Evolutionary conservation across 2,329 filamentous ascomycete genomes (phyloP).

Genomic region (Sporothrix brasiliensis): DNA sequence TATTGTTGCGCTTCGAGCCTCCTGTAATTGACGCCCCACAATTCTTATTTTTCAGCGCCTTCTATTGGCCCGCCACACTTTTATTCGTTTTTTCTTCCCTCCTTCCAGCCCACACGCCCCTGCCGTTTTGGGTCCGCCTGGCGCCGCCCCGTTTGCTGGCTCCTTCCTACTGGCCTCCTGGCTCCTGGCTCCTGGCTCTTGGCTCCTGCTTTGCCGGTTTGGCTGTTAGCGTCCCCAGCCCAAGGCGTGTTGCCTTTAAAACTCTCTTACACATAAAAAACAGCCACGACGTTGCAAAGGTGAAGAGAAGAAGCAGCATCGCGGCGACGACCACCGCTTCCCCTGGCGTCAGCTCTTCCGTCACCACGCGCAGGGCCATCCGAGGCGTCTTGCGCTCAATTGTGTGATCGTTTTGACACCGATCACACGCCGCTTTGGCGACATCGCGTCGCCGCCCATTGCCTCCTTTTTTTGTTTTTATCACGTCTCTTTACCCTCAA

Average conservation of each 20-base stretch:
- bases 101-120: neutral
- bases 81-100: slow-evolving; percentile 19
- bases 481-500: neutral
- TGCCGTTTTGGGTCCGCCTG: neutral
- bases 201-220: slow-evolving; percentile 13
- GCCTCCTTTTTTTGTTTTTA: slow-evolving; percentile 9
- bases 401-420: neutral
- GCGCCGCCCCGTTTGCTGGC: slow-evolving; percentile 25
- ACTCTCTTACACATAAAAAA: slow-evolving; percentile 34
- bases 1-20: neutral
- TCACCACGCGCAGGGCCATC: neutral
- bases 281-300: slow-evolving; percentile 26
- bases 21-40: slow-evolving; percentile 15
- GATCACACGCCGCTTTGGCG: neutral
- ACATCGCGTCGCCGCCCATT: neutral
- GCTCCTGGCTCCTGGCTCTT: neutral
- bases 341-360: neutral
- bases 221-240: slow-evolving; percentile 27
- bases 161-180: slow-evolving; percentile 4
- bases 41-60: neutral
- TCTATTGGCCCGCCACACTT: slow-evolving; percentile 22
- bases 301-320: neutral
- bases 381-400: neutral
- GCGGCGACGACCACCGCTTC: neutral
- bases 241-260: slow-evolving; percentile 27